A percentile compares a stretch with the other conserved stretches of the same genome.
Evolutionary conservation across 2,329 filamentous ascomycete species (phyloP).

Genomic region (Monosporascus sp.): DNA sequence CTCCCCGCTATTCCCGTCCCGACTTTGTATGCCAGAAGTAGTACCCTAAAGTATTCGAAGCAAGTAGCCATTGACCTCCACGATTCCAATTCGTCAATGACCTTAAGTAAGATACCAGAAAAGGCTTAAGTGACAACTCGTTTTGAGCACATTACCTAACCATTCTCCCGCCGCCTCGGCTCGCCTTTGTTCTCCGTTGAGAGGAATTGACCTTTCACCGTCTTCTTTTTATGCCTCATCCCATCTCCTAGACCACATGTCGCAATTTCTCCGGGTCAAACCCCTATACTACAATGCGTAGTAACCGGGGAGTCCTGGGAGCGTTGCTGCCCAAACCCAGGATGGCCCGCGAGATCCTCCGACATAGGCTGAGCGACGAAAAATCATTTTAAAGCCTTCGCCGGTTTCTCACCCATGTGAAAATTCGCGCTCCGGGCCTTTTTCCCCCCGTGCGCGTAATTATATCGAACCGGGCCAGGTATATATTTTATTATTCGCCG

Average conservation of each 20-base stretch:
- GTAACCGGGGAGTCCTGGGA: slow-evolving; percentile 28
- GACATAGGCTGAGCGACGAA: slow-evolving; percentile 27
- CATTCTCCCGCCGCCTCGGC: slow-evolving; percentile 22
- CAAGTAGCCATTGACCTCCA: slow-evolving; percentile 9
- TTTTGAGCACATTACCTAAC: slow-evolving; percentile 5
- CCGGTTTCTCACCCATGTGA: slow-evolving; percentile 15
- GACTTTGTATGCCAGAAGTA: slow-evolving; percentile 10
- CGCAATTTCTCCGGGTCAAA: slow-evolving; percentile 19
- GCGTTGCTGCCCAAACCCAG: slow-evolving; percentile 38
- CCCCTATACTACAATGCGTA: slow-evolving; percentile 17
- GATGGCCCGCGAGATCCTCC: slow-evolving; percentile 27
- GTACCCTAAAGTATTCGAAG: slow-evolving; percentile 3
- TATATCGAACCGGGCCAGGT: neutral
- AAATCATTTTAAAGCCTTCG: slow-evolving; percentile 14
- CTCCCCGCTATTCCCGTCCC: slow-evolving; percentile 2
- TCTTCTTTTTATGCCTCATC: slow-evolving; percentile 16
- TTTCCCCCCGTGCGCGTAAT: neutral
- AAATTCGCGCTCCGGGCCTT: neutral
- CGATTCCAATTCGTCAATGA: slow-evolving; percentile 6
- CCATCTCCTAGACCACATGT: slow-evolving; percentile 21
- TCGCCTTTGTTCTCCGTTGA: slow-evolving; percentile 1
- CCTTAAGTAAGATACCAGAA: neutral
- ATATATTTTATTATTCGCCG: slow-evolving; percentile 12
- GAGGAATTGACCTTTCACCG: neutral
- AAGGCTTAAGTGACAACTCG: slow-evolving; percentile 22